Evolutionary conservation across 495 filamentous ascomycete genomes (phyloP).

Genomic region (Penicillium paradoxum): DNA sequence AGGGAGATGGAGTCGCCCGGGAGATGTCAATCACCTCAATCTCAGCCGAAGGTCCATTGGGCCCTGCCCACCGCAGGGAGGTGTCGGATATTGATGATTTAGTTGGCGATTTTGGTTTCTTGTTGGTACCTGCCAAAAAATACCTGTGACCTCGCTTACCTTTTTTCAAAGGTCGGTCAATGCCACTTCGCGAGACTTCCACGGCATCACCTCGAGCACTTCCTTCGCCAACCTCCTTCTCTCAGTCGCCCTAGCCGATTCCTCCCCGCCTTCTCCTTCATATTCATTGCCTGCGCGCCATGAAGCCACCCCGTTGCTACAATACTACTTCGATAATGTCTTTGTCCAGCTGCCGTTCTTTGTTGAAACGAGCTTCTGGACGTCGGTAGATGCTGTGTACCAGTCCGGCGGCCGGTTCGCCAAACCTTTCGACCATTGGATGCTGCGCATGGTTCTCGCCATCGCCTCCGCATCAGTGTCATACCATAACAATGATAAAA

Average conservation of each 20-base stretch:
- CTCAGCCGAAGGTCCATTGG: constrained; percentile 36
- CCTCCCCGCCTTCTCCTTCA: constrained; percentile 51
- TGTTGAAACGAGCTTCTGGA: constrained; percentile 65
- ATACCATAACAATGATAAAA: constrained; percentile 56
- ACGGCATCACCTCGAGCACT: constrained; percentile 76
- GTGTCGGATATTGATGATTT: constrained; percentile 74
- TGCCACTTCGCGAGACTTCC: constrained; percentile 86
- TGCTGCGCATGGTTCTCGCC: constrained; percentile 82
- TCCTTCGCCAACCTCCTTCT: constrained; percentile 81
- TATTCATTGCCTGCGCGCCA: constrained; percentile 62
- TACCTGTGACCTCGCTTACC: constrained; percentile 3
- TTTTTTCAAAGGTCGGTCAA: constrained; percentile 64
- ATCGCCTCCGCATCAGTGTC: constrained; percentile 71
- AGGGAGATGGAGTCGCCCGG: constrained; percentile 53
- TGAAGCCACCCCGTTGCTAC: constrained; percentile 59
- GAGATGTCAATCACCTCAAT: constrained; percentile 47
- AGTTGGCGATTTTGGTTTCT: constrained; percentile 75
- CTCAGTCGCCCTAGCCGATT: constrained; percentile 63
- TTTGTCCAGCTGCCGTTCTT: constrained; percentile 77
- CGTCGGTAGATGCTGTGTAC: constrained; percentile 75
- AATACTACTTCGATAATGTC: constrained; percentile 78
- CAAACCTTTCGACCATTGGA: constrained; percentile 73
- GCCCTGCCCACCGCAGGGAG: constrained; percentile 46
- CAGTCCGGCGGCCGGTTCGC: constrained; percentile 54
- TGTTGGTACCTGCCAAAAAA: constrained; percentile 44